Evolutionary conservation across 169 alveolate species (phyloP), one percentile per base, ranked within the genome.

Genomic region (Theileria sp.): DNA sequence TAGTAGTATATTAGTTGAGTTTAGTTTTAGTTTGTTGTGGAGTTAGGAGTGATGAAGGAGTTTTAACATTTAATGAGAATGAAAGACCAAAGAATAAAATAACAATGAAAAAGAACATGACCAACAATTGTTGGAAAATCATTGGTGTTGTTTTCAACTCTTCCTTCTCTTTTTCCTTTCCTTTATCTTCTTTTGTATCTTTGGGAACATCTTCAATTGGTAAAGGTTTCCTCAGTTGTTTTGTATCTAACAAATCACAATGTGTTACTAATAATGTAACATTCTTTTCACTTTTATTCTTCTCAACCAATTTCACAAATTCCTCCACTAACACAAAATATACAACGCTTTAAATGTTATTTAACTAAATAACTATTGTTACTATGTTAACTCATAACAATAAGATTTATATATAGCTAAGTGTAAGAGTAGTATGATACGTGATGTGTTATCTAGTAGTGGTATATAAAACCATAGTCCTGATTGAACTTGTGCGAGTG

Each of bases 141-240:
- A 81, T 72, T 9, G 88, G 88, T 30, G 88, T 81, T 21, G 70
- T 75, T 28, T 44, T 75, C n/a, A 60, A 21, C 21, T 32, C 73
- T 60, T 69, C 30, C 64, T 69, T 38, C 4, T 3, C 44, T 60
- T 50, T 7, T n/a, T n/a, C n/a, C n/a, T n/a, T n/a, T n/a, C n/a
- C n/a, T n/a, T n/a, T n/a, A n/a, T n/a, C 36, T 5, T 32, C 36
- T 32, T 32, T 32, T 32, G 36, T 32, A 32, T 32, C 36, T 19
- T 69, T 38, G 4, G 15, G 25, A 3, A 5, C 32, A 8, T 69
- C 64, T 67, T 79, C 19, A 58, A 44, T 21, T 71, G 21, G 15
- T 80, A 23, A n/a, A 0, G 69, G 32, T 30, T 51, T 50, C 28
- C 36, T 25, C 21, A 13, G 28, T 17, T 65, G 49, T 19, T 25